These are phyloP conservation scores for Pezicula rhizophila DNA, from an alignment of 2,329 filamentous ascomycete genomes.

Conservation along the genomic window DNA sequence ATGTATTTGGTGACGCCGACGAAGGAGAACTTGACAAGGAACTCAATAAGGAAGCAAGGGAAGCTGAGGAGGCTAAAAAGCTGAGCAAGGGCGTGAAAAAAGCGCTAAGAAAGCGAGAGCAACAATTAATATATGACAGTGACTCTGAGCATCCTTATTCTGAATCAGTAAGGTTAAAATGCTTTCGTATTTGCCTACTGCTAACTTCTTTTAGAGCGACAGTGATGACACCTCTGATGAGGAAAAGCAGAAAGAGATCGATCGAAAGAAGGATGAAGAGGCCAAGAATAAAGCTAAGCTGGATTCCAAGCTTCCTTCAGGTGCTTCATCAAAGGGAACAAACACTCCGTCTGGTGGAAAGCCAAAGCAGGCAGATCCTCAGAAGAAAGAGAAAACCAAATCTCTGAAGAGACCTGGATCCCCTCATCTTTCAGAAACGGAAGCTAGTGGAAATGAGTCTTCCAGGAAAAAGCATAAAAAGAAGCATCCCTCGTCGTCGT, in stretches of 20 bases:
- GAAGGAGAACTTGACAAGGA: slow-evolving; percentile 68
- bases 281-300: slow-evolving; percentile 46
- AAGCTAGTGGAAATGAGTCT: slow-evolving; percentile 88
- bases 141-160: slow-evolving; percentile 57
- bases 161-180: slow-evolving; percentile 36
- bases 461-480: slow-evolving; percentile 73
- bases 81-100: slow-evolving; percentile 75
- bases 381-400: slow-evolving; percentile 46
- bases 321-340: slow-evolving; percentile 62
- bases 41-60: slow-evolving; percentile 63
- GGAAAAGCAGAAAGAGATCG: slow-evolving; percentile 58
- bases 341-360: slow-evolving; percentile 57
- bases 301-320: slow-evolving; percentile 36
- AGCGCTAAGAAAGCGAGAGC: slow-evolving; percentile 76
- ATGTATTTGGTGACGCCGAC: slow-evolving; percentile 67
- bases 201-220: slow-evolving; percentile 38
- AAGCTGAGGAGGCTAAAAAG: slow-evolving; percentile 62
- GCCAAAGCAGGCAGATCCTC: slow-evolving; percentile 42
- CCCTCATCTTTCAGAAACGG: slow-evolving; percentile 61
- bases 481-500: slow-evolving; percentile 48
- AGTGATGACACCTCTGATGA: slow-evolving; percentile 39
- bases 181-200: slow-evolving; percentile 13
- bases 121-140: slow-evolving; percentile 78
- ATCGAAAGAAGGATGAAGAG: slow-evolving; percentile 53
- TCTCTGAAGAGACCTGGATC: slow-evolving; percentile 79